Base-by-base conservation (phyloP, 2,329 filamentous ascomycete species). In the Diaporthe ampelina region DNA sequence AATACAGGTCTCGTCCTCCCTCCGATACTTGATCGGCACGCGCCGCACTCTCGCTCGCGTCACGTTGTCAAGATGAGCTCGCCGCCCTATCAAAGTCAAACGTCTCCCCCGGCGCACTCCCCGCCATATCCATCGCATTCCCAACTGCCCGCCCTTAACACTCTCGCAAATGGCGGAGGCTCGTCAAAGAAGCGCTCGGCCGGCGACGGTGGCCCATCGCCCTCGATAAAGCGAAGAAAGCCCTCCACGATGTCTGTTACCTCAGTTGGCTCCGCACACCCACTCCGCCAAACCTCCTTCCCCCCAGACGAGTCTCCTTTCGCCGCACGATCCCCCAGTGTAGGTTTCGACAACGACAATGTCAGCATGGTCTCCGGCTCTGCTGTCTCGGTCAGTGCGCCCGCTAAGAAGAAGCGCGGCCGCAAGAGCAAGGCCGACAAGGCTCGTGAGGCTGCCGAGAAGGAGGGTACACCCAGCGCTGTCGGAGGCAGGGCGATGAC, bases 271-370 rank as follows among this genome's bases (percentile, higher is more conserved):
- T 89, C 90, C 1, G 86, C 89, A 0, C 93, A 94, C 77, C 93
- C 93, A 1, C 89, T 97, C 1, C 93, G 94, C 52, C 93, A 95
- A 80, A 95, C 94, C 6, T 95, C 94, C 0, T 97, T 95, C 80
- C 93, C 94, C 0, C 93, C 94, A 35, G 92, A 91, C 74, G 86
- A 90, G 71, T 83, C 89, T 3, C 87, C 90, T 0, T 88, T 88
- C 54, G 86, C 83, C 77, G 87, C 87, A 24, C 89, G 92, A 21
- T 94, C 92, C 0, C 93, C 93, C 0, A 93, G 91, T 45, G 74
- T 76, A 19, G 74, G 74, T 4, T 86, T 91, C 68, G 92, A 94
- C 73, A 87, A 91, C 59, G 92, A 93, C 74, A 87, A 84, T 11
- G 85, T 86, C 72, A 91, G 89, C 50, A 85, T 91, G 58, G 88